These are phyloP conservation scores for Magnolia changhungtana DNA, from an alignment of 164 flowering plant species.

Conservation along the genomic window DNA sequence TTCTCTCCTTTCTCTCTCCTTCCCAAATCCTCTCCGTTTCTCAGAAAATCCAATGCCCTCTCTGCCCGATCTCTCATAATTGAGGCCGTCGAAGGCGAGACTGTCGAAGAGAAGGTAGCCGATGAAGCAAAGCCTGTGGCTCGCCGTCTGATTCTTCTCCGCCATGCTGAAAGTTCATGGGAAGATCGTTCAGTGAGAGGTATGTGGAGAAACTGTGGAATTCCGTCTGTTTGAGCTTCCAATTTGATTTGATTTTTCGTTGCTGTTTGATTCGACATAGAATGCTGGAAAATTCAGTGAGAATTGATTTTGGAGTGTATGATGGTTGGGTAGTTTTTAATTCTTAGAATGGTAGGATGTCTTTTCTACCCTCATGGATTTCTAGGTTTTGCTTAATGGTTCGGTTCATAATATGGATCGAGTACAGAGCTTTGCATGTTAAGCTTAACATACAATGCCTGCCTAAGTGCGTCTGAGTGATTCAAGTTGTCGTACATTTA, in stretches of 20 bases:
- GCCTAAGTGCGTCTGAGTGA: no score
- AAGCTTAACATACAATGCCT: background rate
- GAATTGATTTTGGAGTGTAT: background rate
- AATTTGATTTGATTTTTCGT: background rate
- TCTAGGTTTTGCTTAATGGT: no score
- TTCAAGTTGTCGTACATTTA: no score
- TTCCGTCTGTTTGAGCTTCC: background rate
- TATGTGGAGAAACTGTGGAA: background rate
- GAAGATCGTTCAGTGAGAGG: constrained; percentile 55
- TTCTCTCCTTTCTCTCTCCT: background rate
- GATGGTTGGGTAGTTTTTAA: no score
- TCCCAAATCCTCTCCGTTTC: background rate
- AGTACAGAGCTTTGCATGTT: background rate
- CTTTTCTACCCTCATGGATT: no score
- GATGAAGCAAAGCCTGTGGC: constrained; percentile 13
- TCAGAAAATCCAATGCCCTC: constrained; percentile 1
- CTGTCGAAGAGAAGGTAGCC: constrained; percentile 11
- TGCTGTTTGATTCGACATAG: background rate
- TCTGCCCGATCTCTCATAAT: constrained; percentile 20
- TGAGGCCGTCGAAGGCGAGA: constrained; percentile 21
- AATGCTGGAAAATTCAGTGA: background rate
- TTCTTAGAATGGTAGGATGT: no score
- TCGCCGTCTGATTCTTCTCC: constrained; percentile 79
- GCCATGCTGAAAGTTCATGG: constrained; percentile 77
- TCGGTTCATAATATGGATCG: no score